Evolutionary conservation across 371 early-diverging fungal species (phyloP).

Genomic region (Zychaea mexicana): DNA sequence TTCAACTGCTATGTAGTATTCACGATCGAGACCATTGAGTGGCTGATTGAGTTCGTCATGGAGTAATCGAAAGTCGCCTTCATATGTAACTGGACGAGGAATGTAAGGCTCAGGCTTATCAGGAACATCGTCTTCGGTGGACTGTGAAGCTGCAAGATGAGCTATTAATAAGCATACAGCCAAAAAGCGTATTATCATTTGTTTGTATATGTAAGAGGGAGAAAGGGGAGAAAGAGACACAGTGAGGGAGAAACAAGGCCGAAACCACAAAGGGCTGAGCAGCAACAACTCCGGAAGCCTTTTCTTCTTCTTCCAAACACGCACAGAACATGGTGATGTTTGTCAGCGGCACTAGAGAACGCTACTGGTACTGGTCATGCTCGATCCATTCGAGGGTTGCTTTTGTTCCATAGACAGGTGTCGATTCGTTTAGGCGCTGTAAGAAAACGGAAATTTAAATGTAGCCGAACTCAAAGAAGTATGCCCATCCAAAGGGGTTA

Average conservation of each 20-base stretch:
- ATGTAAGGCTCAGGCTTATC: slow-evolving; percentile 15
- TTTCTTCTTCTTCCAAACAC: background rate
- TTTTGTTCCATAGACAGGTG: too few relatives aligned
- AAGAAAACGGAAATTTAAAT: too few relatives aligned
- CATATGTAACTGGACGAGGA: slow-evolving; percentile 10
- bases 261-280: background rate
- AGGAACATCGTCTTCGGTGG: background rate
- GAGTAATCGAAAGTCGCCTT: slow-evolving; percentile 32
- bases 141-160: background rate
- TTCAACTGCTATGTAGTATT: slow-evolving; percentile 42
- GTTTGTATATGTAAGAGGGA: background rate
- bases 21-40: slow-evolving; percentile 24
- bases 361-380: too few relatives aligned
- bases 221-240: background rate
- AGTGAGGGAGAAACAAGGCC: background rate
- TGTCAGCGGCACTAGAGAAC: too few relatives aligned
- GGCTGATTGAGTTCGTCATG: slow-evolving; percentile 33
- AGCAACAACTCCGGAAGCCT: too few relatives aligned
- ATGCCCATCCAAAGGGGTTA: too few relatives aligned
- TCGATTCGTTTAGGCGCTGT: too few relatives aligned
- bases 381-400: too few relatives aligned
- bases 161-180: background rate
- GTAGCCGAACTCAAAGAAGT: too few relatives aligned
- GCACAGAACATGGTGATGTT: background rate
- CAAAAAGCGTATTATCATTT: background rate